phyloP scores from a whole-genome alignment of 768 basidiomycete species.

The Collybiopsis luxurians region DNA sequence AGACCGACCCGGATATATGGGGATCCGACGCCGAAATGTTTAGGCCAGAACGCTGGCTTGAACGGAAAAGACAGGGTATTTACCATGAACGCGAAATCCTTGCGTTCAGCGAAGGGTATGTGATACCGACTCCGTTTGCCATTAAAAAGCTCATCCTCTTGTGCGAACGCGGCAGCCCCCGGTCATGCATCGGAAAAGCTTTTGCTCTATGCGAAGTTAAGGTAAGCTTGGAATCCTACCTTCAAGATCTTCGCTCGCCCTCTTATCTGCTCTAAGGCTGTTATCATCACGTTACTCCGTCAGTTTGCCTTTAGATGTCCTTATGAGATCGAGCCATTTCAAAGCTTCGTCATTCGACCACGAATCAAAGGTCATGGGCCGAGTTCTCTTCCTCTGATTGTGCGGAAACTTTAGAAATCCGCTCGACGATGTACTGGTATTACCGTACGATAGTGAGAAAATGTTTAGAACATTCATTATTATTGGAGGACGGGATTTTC shows the following conservation, averaged over 20 bases:
- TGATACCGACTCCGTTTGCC: not conserved
- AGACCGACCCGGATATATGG: slow-evolving; percentile 53
- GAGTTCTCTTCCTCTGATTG: slow-evolving; percentile 55
- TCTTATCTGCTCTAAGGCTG: slow-evolving; percentile 19
- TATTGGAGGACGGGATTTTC: not conserved
- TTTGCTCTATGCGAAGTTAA: slow-evolving; percentile 63
- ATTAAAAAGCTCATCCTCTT: not conserved
- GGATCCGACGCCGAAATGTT: slow-evolving; percentile 57
- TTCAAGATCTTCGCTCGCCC: not conserved
- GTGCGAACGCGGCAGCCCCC: slow-evolving; percentile 39
- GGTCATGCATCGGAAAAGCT: slow-evolving; percentile 56
- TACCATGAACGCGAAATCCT: slow-evolving; percentile 43
- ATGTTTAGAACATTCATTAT: not conserved
- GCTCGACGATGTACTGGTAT: not conserved
- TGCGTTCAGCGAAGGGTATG: slow-evolving; percentile 60
- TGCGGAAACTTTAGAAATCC: slow-evolving; percentile 34
- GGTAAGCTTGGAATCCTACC: slow-evolving; percentile 25
- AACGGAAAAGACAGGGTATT: slow-evolving; percentile 26
- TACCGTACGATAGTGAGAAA: too few species aligned
- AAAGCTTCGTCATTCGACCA: slow-evolving; percentile 64
- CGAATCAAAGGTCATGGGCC: slow-evolving; percentile 48
- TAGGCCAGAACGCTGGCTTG: slow-evolving; percentile 63
- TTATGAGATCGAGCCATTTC: slow-evolving; percentile 57
- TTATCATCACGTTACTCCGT: slow-evolving; percentile 48
- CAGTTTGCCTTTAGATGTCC: slow-evolving; percentile 53